These are phyloP conservation scores for Chaetomiaceae sp. DNA, from an alignment of 2,329 filamentous ascomycete species.

Conservation along the genomic window DNA sequence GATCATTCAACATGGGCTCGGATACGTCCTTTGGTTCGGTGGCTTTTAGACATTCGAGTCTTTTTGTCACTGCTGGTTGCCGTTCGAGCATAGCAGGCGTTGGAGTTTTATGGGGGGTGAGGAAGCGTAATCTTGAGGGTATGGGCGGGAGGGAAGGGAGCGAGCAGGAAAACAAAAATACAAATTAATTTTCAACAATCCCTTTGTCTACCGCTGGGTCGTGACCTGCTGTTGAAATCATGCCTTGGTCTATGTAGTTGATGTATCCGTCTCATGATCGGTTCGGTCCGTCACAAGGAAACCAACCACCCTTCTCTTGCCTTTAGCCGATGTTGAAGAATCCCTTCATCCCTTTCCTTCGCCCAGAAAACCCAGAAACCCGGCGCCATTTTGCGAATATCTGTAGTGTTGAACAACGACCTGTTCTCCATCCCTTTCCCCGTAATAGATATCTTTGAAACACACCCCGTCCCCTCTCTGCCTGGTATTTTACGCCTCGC, in stretches of 20 bases:
- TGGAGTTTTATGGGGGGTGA: constrained; percentile 6
- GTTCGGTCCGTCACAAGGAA: no score
- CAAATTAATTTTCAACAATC: constrained; percentile 18
- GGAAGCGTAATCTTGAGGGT: neutral
- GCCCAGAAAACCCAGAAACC: neutral
- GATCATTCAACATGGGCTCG: constrained; percentile 27
- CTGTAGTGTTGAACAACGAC: constrained; percentile 21
- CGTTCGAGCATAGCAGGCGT: constrained; percentile 5
- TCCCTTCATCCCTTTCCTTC: neutral
- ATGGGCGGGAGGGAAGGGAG: neutral
- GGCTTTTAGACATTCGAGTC: constrained; percentile 4
- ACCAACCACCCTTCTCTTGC: neutral
- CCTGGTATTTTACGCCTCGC: constrained; percentile 24
- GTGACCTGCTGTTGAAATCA: neutral
- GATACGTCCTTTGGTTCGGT: constrained; percentile 5
- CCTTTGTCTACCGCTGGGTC: neutral
- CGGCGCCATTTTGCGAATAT: constrained; percentile 8
- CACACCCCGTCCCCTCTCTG: neutral
- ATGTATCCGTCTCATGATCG: no score
- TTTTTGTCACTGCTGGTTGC: constrained; percentile 3
- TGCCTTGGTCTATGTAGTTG: neutral
- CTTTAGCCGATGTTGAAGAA: constrained; percentile 18
- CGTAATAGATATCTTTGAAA: neutral
- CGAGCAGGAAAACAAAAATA: constrained; percentile 2
- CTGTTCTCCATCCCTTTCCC: neutral